Base-by-base conservation (phyloP, 805 yeast genomes). In the Clavispora carvajalis region DNA sequence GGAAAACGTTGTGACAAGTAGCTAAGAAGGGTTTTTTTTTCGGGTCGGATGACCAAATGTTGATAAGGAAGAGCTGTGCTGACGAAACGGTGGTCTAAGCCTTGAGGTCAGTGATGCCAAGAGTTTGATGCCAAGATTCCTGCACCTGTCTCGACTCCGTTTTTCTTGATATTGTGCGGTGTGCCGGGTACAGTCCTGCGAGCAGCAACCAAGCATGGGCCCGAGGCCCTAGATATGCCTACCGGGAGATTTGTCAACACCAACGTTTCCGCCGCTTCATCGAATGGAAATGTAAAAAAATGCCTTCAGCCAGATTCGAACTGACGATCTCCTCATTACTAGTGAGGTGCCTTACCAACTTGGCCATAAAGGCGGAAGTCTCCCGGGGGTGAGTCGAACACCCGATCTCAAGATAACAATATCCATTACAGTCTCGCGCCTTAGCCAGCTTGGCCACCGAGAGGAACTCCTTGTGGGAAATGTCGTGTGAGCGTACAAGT, bases 361-460 rank as follows among this genome's bases (percentile, higher is more conserved):
- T 37, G 41, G 41, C 45, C 47, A 44, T 40, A 40, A 37, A 36
- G 48, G 44, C 39, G 49, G 41, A 51, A 56, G 42, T 65, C 70
- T 66, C 71, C 70, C 62, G 70, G 70, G 71, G 70, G 71, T 63
- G 71, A 67, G 68, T 66, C 71, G 71, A 66, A 67, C 73, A 63
- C 71, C 70, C 71, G 71, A 65, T 66, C 71, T 64, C 69, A 65
- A 67, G 71, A 66, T 66, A 51, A 55, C 71, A 62, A 51, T 53
- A 7, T 51, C 47, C 56, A 59, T 67, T 67, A 66, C 71, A 66
- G 73, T 67, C 73, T 67, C 69, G 69, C 71, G 71, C 69, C 68
- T 66, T 65, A 65, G 69, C 71, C 73, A 64, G 64, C 71, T 67
- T 64, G 69, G 71, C 71, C 68, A 66, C 70, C 71, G 60, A 55